phyloP scores from a whole-genome alignment of 148 eudicot genomes.

The Persicaria tinctoria region DNA sequence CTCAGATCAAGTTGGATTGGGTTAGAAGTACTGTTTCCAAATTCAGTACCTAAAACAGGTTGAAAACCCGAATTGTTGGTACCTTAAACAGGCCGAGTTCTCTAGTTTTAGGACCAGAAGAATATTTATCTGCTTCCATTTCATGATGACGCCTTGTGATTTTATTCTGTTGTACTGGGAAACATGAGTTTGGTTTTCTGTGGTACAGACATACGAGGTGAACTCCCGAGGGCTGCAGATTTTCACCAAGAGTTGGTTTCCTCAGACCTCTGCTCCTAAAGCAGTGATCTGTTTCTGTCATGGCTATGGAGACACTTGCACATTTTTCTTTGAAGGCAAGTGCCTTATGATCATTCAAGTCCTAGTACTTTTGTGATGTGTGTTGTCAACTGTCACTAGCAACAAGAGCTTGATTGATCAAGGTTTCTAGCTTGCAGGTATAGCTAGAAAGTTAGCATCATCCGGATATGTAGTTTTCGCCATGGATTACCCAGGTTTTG shows the following conservation, averaged over 20 bases:
- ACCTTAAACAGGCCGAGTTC: too few species aligned
- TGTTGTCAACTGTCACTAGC: background rate
- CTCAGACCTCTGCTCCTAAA: slow-evolving; percentile 50
- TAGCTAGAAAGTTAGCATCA: slow-evolving; percentile 77
- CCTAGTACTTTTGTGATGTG: background rate
- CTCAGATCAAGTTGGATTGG: background rate
- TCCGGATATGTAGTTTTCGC: slow-evolving; percentile 86
- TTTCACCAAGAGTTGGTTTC: slow-evolving; percentile 85
- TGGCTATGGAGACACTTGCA: slow-evolving; percentile 98
- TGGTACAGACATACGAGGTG: slow-evolving; percentile 56
- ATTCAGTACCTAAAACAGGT: too few species aligned
- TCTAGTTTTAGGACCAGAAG: too few species aligned
- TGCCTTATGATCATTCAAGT: slow-evolving; percentile 6
- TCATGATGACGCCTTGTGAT: too few species aligned
- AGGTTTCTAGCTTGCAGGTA: slow-evolving; percentile 47
- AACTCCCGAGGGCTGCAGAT: slow-evolving; percentile 76
- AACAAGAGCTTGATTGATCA: slow-evolving; percentile 16
- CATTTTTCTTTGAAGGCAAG: slow-evolving; percentile 91
- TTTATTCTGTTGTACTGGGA: background rate
- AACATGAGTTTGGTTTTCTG: slow-evolving; percentile 16
- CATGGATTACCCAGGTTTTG: slow-evolving; percentile 98
- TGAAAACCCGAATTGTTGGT: too few species aligned
- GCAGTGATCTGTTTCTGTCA: slow-evolving; percentile 72
- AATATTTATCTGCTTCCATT: too few species aligned
- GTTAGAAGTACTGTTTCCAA: too few species aligned